Percentiles rank a stretch among this genome's conserved stretches.
phyloP scores from a whole-genome alignment of 495 filamentous ascomycete genomes.

The Daldinia vernicosa region DNA sequence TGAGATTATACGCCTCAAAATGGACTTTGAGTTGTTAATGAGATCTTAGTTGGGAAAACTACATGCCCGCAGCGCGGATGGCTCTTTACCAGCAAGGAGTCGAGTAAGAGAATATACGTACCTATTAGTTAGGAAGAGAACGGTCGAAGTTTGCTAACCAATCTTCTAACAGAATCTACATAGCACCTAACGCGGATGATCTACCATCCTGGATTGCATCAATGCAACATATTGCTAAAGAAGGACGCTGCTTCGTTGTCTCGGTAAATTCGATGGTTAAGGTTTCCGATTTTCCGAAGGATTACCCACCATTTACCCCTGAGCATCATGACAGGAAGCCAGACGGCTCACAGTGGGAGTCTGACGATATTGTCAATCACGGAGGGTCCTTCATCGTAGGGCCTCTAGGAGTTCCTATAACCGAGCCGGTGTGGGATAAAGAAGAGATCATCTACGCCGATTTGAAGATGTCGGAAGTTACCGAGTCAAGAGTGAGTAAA shows the following conservation, averaged over 20 bases:
- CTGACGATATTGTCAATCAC: slow-evolving; percentile 51
- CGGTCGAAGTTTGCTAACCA: slow-evolving; percentile 4
- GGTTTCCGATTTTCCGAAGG: slow-evolving; percentile 54
- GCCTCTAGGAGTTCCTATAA: slow-evolving; percentile 49
- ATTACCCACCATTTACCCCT: slow-evolving; percentile 55
- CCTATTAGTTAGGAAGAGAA: background rate
- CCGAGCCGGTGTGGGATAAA: slow-evolving; percentile 53
- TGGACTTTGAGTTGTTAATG: background rate
- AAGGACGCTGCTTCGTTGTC: slow-evolving; percentile 55
- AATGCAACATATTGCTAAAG: slow-evolving; percentile 58
- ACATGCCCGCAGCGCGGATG: slow-evolving; percentile 55
- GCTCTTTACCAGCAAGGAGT: slow-evolving; percentile 55
- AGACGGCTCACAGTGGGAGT: slow-evolving; percentile 49
- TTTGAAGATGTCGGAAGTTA: slow-evolving; percentile 46
- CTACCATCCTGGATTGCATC: slow-evolving; percentile 52
- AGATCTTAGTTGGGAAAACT: slow-evolving; percentile 53
- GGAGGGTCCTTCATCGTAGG: slow-evolving; percentile 54
- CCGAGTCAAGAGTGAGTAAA: slow-evolving; percentile 50
- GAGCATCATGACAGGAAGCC: slow-evolving; percentile 50
- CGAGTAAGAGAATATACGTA: slow-evolving; percentile 42
- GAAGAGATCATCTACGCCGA: slow-evolving; percentile 53
- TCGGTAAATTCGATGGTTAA: slow-evolving; percentile 52
- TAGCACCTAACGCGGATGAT: slow-evolving; percentile 55
- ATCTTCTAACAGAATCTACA: slow-evolving; percentile 46
- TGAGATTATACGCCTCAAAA: slow-evolving; percentile 21